A percentile compares a stretch with the other conserved stretches of the same genome.
Evolutionary conservation across 495 filamentous ascomycete genomes (phyloP).

Genomic region (Articulospora tetracladia): DNA sequence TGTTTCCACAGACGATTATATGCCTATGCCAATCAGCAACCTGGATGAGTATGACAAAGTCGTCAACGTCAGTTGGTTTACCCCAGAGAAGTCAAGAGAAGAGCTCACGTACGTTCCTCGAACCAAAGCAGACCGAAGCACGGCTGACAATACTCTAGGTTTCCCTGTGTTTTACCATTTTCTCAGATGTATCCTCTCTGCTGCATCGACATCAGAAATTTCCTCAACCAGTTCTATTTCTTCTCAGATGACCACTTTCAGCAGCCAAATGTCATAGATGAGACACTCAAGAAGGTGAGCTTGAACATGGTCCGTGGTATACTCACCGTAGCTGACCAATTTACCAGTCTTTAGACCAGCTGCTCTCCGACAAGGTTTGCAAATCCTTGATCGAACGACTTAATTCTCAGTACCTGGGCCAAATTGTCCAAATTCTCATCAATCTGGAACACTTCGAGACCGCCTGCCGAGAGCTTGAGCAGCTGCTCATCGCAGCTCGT

Average conservation of each 20-base stretch:
- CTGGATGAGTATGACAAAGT: slow-evolving; percentile 94
- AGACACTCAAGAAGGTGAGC: slow-evolving; percentile 67
- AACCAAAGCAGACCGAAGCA: slow-evolving; percentile 7
- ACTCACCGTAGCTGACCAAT: slow-evolving; percentile 21
- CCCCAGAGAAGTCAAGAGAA: slow-evolving; percentile 69
- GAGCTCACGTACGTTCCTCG: slow-evolving; percentile 62
- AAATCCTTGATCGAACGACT: slow-evolving; percentile 83
- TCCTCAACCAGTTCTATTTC: slow-evolving; percentile 93
- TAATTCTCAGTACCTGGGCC: slow-evolving; percentile 87
- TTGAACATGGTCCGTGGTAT: slow-evolving; percentile 26
- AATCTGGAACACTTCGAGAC: slow-evolving; percentile 96
- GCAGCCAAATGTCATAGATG: slow-evolving; percentile 79
- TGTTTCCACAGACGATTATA: slow-evolving; percentile 95
- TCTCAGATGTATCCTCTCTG: slow-evolving; percentile 98
- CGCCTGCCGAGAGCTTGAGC: slow-evolving; percentile 83
- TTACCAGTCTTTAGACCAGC: slow-evolving; percentile 66
- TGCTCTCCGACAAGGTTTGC: slow-evolving; percentile 88
- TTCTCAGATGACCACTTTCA: slow-evolving; percentile 94
- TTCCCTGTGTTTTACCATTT: slow-evolving; percentile 90
- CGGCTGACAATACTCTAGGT: slow-evolving; percentile 42
- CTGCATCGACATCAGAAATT: slow-evolving; percentile 96
- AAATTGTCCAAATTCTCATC: slow-evolving; percentile 97
- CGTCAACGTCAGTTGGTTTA: slow-evolving; percentile 89
- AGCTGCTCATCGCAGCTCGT: slow-evolving; percentile 74
- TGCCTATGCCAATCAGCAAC: slow-evolving; percentile 94